Percentiles rank a stretch among this genome's conserved stretches.
These are phyloP conservation scores for Arthrobotrys sinensis DNA, from an alignment of 2,329 filamentous ascomycete species.

Conservation along the genomic window DNA sequence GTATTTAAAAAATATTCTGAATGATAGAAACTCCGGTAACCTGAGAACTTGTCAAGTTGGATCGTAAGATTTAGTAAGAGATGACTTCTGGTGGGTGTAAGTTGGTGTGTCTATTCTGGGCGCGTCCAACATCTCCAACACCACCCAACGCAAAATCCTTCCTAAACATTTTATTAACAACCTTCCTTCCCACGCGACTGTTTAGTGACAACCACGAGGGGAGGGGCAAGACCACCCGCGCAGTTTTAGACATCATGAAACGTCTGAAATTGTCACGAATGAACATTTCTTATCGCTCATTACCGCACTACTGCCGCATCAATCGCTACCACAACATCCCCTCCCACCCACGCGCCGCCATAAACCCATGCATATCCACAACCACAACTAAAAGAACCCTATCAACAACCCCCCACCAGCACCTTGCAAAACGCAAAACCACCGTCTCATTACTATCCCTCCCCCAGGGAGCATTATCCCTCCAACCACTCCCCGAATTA, in stretches of 20 bases:
- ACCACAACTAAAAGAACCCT: background rate
- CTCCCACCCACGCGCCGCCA: too few relatives aligned
- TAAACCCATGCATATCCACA: background rate
- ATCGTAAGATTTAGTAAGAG: too few relatives aligned
- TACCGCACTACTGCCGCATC: background rate
- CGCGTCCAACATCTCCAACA: slow-evolving; percentile 3
- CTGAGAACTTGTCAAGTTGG: too few relatives aligned
- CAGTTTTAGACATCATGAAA: slow-evolving; percentile 2
- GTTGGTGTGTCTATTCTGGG: too few relatives aligned
- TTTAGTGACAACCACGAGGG: background rate
- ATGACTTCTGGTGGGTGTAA: too few relatives aligned
- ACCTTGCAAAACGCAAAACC: slow-evolving; percentile 44
- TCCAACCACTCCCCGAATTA: slow-evolving; percentile 59
- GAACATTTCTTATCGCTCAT: background rate
- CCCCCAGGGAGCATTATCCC: slow-evolving; percentile 39
- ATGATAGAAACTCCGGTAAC: too few relatives aligned
- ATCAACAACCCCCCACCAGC: background rate
- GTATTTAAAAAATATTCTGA: too few relatives aligned
- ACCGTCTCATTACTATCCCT: slow-evolving; percentile 37
- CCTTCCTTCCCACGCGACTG: background rate
- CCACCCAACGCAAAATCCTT: slow-evolving; percentile 6
- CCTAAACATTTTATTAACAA: background rate
- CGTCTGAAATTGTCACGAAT: background rate
- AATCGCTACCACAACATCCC: too few relatives aligned
- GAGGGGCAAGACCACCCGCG: too few relatives aligned